Base-by-base conservation (phyloP, 1,284 basidiomycete genomes). In the Puccinia hordei region DNA sequence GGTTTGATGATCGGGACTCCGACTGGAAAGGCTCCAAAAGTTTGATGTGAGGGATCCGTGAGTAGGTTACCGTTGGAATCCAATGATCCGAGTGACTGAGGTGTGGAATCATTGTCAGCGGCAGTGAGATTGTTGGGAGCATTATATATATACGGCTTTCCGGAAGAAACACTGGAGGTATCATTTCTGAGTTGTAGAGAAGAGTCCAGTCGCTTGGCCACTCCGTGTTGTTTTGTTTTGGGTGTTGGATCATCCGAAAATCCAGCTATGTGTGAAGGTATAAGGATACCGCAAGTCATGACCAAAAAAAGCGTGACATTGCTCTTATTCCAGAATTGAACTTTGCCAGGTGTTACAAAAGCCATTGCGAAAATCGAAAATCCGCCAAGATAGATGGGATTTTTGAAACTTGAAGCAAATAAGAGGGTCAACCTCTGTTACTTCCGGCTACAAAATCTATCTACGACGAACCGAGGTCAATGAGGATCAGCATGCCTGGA, bases 31-130 rank as follows among this genome's bases (percentile, higher is more conserved):
- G 17, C 1, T 22, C 33, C 61, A n/a, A 24, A 22, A 63, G 13
- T 41, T 63, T 33, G 35, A 63, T 63, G 61, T 22, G 35, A 41
- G 9, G 61, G 61, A 63, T 63, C 61, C 33, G 33, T 63, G 35
- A 63, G 61, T 24, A 63, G 61, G 35, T 17, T 19, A 35, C 17
- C 35, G 22, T 38, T 41, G 6, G 19, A 22, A 13, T 63, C 61
- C 41, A 17, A 63, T 38, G 30, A 38, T 63, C 61, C 61, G 19
- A 19, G 35, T 3, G 35, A 19, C 61, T 41, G 27, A 22, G 30
- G 19, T 61, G 30, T 35, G 10, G 59, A 35, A 17, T 8, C 59
- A 27, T 63, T 63, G 61, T 33, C 15, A 41, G 61, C 24, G 19
- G 61, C 3, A 63, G 61, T 22, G 13, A n/a, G 5, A 63, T 38